A percentile compares a stretch with the other conserved stretches of the same genome.
These are phyloP conservation scores for Exsudoporus floridanus DNA, from an alignment of 1,284 basidiomycete species.

Conservation along the genomic window DNA sequence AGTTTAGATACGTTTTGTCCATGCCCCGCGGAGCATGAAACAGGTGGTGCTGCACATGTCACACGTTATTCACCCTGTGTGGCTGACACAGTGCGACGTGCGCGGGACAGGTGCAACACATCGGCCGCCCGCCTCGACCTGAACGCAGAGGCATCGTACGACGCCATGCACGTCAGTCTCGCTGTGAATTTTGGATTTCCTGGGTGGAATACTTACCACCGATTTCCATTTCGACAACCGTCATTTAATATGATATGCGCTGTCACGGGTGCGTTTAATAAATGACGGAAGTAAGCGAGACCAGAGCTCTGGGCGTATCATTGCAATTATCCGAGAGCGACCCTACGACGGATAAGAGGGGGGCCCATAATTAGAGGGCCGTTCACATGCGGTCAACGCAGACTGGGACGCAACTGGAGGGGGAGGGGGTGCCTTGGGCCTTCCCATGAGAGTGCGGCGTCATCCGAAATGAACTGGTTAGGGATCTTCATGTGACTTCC, in stretches of 20 bases:
- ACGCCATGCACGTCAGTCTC: no score
- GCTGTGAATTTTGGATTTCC: background rate
- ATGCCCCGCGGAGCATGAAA: background rate
- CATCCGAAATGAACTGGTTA: background rate
- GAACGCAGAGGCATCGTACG: no score
- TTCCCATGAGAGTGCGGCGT: background rate
- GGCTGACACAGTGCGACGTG: conserved; percentile 5
- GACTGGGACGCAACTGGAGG: background rate
- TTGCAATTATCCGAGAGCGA: background rate
- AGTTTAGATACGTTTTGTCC: background rate
- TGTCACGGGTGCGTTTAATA: conserved; percentile 15
- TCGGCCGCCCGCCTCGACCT: no score
- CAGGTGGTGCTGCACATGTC: conserved; percentile 2
- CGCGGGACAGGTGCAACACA: background rate
- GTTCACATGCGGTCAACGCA: background rate
- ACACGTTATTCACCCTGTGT: conserved; percentile 5
- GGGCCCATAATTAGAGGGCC: background rate
- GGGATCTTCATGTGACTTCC: background rate
- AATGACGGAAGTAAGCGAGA: conserved; percentile 9
- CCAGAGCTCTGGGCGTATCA: background rate
- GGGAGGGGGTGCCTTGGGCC: background rate
- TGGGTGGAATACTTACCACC: background rate
- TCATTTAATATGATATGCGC: conserved; percentile 1
- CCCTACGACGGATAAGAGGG: background rate
- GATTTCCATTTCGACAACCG: background rate